Percentiles rank a stretch among this genome's conserved stretches.
Conservation (phyloP, 148 eudicot genomes). For the Limonium bicolor region DNA sequence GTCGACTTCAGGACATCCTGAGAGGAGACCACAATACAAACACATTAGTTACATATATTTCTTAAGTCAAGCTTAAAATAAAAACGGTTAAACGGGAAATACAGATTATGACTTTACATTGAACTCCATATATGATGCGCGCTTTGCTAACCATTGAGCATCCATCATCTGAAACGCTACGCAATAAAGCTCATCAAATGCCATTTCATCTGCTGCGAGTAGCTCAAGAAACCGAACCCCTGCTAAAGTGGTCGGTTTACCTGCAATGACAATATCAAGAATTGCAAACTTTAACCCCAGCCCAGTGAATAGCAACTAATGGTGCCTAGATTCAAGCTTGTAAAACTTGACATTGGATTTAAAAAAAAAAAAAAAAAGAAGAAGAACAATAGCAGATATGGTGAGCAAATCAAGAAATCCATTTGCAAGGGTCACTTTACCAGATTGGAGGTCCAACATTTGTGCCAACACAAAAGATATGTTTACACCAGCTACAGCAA, state of each 20-base stretch:
- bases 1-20: slow-evolving; percentile 93
- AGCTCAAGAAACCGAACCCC: slow-evolving; percentile 42
- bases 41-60: too few species aligned
- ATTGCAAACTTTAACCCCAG: too few species aligned
- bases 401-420: background rate
- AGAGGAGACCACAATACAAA: background rate
- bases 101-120: too few species aligned
- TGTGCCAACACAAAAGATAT: slow-evolving; percentile 67
- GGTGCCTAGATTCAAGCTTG: too few species aligned
- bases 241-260: slow-evolving; percentile 39
- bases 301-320: too few species aligned
- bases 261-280: slow-evolving; percentile 23
- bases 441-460: slow-evolving; percentile 83
- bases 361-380: too few species aligned
- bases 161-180: slow-evolving; percentile 70
- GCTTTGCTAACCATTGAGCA: slow-evolving; percentile 81
- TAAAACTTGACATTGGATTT: too few species aligned
- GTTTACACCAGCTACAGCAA: slow-evolving; percentile 81
- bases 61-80: too few species aligned
- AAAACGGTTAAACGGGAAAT: too few species aligned
- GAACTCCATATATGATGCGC: slow-evolving; percentile 78
- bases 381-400: too few species aligned
- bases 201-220: slow-evolving; percentile 56
- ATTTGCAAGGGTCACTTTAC: slow-evolving; percentile 15
- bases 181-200: slow-evolving; percentile 58